phyloP scores from a whole-genome alignment of 441 rosid genomes.

The Erodium moschatum region DNA sequence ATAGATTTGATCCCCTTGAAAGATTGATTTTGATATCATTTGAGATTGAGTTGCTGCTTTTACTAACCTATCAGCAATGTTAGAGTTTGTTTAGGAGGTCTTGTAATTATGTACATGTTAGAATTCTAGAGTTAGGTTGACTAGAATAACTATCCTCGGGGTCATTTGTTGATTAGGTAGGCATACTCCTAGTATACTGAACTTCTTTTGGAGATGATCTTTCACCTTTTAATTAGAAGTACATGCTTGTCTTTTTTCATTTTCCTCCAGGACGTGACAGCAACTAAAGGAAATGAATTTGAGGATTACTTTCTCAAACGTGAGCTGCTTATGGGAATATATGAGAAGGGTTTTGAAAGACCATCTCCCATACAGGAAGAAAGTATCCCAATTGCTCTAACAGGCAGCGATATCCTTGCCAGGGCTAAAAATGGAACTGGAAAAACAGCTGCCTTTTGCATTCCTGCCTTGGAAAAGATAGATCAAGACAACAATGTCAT shows the following conservation, averaged over 20 bases:
- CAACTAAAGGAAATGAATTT: conserved; percentile 94
- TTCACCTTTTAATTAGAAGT: neutral
- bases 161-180: neutral
- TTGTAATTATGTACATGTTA: neutral
- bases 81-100: neutral
- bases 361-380: conserved; percentile 99
- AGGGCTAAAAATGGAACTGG: conserved; percentile 98
- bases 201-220: neutral
- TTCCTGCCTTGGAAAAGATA: conserved; percentile 94
- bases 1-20: neutral
- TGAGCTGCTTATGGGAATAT: conserved; percentile 93
- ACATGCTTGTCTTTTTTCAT: neutral
- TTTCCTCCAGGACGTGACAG: conserved; percentile 75
- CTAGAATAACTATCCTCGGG: neutral
- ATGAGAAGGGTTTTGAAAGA: conserved; percentile 96
- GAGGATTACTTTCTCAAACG: conserved; percentile 95
- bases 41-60: conserved; percentile 4
- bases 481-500: conserved; percentile 88
- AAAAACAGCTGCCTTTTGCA: conserved; percentile 90
- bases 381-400: conserved; percentile 96
- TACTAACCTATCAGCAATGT: neutral
- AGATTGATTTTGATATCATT: neutral
- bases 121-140: neutral
- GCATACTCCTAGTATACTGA: neutral
- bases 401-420: conserved; percentile 96